phyloP scores from a whole-genome alignment of 2,329 filamentous ascomycete species.

The Scedosporium apiospermum region DNA sequence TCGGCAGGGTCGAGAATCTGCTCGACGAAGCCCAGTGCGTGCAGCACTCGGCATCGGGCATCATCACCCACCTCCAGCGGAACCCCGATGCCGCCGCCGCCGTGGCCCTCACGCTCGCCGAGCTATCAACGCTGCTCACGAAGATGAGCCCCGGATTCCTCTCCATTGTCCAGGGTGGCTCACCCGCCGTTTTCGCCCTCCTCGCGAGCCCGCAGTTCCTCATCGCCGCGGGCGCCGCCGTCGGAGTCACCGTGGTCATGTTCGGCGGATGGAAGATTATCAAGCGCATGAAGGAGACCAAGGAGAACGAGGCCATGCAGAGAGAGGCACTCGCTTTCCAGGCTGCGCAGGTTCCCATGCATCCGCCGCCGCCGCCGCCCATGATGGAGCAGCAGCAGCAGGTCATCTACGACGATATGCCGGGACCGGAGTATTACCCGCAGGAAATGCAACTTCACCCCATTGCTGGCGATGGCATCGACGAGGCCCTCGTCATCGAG shows the following conservation, averaged over 20 bases:
- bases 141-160: slow-evolving; percentile 82
- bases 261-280: slow-evolving; percentile 97
- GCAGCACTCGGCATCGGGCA: slow-evolving; percentile 73
- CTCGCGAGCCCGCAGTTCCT: slow-evolving; percentile 88
- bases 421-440: slow-evolving; percentile 16
- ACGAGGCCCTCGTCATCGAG: slow-evolving; percentile 48
- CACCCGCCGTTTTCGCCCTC: slow-evolving; percentile 78
- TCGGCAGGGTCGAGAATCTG: slow-evolving; percentile 65
- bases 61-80: slow-evolving; percentile 64
- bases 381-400: slow-evolving; percentile 13
- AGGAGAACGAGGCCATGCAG: slow-evolving; percentile 14
- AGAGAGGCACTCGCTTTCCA: slow-evolving; percentile 22
- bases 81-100: slow-evolving; percentile 84
- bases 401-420: slow-evolving; percentile 8
- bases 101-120: slow-evolving; percentile 83
- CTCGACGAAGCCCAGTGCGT: slow-evolving; percentile 83
- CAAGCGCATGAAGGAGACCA: slow-evolving; percentile 59
- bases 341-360: slow-evolving; percentile 9
- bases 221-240: slow-evolving; percentile 79
- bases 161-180: slow-evolving; percentile 64
- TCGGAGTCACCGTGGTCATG: slow-evolving; percentile 91
- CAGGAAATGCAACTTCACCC: slow-evolving; percentile 18
- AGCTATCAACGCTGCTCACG: slow-evolving; percentile 71
- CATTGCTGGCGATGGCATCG: slow-evolving; percentile 20
- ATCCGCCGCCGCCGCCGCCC: slow-evolving; percentile 4